These are phyloP conservation scores for Penicillium lagena DNA, from an alignment of 495 filamentous ascomycete species.

Conservation along the genomic window DNA sequence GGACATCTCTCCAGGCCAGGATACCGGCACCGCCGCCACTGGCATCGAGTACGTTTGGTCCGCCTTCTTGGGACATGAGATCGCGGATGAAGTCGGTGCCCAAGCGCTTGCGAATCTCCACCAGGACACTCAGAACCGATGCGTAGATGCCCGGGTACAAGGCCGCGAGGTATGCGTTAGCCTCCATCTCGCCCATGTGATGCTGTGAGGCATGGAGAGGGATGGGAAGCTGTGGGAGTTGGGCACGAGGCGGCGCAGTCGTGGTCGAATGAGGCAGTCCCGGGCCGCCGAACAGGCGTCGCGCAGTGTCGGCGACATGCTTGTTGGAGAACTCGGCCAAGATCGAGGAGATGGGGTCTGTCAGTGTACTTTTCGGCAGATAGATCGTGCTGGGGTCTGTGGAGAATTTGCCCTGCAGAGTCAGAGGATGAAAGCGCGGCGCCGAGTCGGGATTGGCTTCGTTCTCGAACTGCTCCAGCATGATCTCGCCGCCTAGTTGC, in stretches of 20 bases:
- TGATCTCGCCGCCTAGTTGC: constrained; percentile 41
- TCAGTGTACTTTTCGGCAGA: constrained; percentile 58
- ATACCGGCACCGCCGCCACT: constrained; percentile 79
- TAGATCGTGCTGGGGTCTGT: constrained; percentile 65
- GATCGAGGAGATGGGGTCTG: constrained; percentile 59
- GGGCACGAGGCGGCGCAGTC: constrained; percentile 42
- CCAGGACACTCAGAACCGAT: constrained; percentile 61
- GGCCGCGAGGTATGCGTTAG: constrained; percentile 73
- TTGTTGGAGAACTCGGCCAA: constrained; percentile 60
- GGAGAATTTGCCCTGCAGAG: constrained; percentile 53
- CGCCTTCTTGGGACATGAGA: constrained; percentile 59
- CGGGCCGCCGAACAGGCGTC: constrained; percentile 64
- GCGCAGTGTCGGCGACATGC: constrained; percentile 65
- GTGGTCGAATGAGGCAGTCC: constrained; percentile 66
- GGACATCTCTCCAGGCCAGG: constrained; percentile 75
- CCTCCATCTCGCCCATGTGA: constrained; percentile 77
- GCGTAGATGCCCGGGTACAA: constrained; percentile 80
- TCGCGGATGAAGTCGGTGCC: constrained; percentile 71
- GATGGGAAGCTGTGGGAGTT: constrained; percentile 60
- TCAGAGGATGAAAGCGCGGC: constrained; percentile 56
- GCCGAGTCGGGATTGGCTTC: constrained; percentile 42
- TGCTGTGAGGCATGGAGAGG: constrained; percentile 62
- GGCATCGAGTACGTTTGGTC: constrained; percentile 77
- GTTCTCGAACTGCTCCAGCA: constrained; percentile 40
- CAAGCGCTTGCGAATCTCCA: constrained; percentile 79